phyloP scores from a whole-genome alignment of 139 green algal species.

The Penium margaritaceum region DNA sequence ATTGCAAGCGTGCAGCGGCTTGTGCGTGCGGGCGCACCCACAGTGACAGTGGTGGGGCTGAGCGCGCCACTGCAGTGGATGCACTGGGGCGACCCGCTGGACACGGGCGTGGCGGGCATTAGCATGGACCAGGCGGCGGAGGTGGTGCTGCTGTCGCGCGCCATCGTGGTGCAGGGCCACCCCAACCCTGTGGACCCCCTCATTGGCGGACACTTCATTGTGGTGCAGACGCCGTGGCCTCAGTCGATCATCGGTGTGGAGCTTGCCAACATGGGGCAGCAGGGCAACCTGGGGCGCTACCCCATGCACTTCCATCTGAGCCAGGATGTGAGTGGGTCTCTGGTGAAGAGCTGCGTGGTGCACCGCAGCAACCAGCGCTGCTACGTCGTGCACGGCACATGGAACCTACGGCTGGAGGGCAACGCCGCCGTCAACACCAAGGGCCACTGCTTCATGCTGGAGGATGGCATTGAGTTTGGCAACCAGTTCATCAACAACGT shows the following conservation, averaged over 20 bases:
- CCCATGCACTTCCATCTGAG: conserved; percentile 53
- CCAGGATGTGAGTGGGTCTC: conserved; percentile 18
- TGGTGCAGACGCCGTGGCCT: conserved; percentile 8
- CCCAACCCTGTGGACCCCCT: conserved; percentile 21
- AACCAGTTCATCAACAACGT: conserved; percentile 56
- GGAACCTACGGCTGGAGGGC: conserved; percentile 38
- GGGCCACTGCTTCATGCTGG: conserved; percentile 61
- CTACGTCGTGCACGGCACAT: conserved; percentile 43
- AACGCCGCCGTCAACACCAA: conserved; percentile 62
- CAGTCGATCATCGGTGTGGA: conserved; percentile 34
- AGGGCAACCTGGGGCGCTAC: conserved; percentile 39
- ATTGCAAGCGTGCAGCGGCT: conserved; percentile 13
- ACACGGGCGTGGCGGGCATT: background rate
- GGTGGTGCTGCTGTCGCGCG: conserved; percentile 26
- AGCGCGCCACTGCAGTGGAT: conserved; percentile 16
- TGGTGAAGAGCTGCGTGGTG: background rate
- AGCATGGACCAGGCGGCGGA: conserved; percentile 24
- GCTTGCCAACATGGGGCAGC: conserved; percentile 39
- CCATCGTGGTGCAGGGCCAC: conserved; percentile 37
- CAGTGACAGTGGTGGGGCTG: conserved; percentile 6
- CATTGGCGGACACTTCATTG: conserved; percentile 33
- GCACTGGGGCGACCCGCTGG: conserved; percentile 25
- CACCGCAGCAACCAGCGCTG: conserved; percentile 25
- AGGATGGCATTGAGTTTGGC: conserved; percentile 55
- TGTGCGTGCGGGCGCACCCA: conserved; percentile 1